Conservation (phyloP, 768 basidiomycete genomes). For the Cantharellus cinnabarinus region DNA sequence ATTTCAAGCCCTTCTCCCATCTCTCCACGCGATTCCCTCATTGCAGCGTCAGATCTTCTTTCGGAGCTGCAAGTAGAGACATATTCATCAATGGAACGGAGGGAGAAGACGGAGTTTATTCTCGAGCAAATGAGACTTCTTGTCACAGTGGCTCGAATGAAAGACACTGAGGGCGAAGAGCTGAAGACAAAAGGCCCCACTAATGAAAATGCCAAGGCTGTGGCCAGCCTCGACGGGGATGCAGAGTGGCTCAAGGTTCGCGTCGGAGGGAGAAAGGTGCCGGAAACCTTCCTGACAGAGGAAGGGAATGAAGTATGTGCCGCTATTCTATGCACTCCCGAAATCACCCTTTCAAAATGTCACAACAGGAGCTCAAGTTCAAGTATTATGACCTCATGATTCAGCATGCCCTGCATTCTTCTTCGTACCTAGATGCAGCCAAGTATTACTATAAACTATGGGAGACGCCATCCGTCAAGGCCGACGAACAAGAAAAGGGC, state of each 20-base stretch:
- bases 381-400: constrained; percentile 96
- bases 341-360: neutral
- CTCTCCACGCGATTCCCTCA: constrained; percentile 41
- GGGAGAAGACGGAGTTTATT: constrained; percentile 97
- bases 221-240: constrained; percentile 47
- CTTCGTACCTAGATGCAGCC: constrained; percentile 77
- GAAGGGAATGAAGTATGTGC: constrained; percentile 59
- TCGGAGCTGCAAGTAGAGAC: constrained; percentile 96
- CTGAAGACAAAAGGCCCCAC: constrained; percentile 32
- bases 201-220: constrained; percentile 11
- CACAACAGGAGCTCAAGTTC: constrained; percentile 68
- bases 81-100: constrained; percentile 93
- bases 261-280: constrained; percentile 84
- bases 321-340: neutral
- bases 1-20: constrained; percentile 13
- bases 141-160: constrained; percentile 52
- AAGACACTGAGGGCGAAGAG: constrained; percentile 42
- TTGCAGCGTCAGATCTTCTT: constrained; percentile 77
- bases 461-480: constrained; percentile 89
- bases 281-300: constrained; percentile 79
- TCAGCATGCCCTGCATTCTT: constrained; percentile 70
- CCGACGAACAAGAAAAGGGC: constrained; percentile 49
- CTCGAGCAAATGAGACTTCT: constrained; percentile 92
- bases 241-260: constrained; percentile 85
- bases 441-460: constrained; percentile 93